phyloP scores from a whole-genome alignment of 768 basidiomycete genomes.

The Auriscalpium vulgare region DNA sequence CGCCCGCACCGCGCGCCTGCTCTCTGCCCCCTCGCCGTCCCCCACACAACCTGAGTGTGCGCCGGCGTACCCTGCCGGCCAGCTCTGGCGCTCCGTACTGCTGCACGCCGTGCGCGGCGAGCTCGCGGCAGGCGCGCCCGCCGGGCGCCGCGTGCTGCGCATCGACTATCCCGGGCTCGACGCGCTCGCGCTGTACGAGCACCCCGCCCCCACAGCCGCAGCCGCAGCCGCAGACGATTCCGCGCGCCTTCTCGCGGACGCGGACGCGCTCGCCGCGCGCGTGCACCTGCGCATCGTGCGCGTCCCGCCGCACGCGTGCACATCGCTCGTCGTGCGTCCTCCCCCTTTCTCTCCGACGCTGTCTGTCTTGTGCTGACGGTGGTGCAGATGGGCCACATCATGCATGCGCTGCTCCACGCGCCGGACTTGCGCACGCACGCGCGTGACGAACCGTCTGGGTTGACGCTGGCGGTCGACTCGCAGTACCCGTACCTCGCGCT shows the following conservation, averaged over 20 bases:
- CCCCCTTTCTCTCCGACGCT: neutral
- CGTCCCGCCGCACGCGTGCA: neutral
- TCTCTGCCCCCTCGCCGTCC: neutral
- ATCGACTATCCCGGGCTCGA: neutral
- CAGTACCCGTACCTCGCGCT: neutral
- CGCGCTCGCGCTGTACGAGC: neutral
- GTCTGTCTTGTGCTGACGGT: neutral
- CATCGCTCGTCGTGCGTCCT: neutral
- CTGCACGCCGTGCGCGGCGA: neutral
- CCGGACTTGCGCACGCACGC: neutral
- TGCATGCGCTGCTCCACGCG: neutral
- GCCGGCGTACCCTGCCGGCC: neutral
- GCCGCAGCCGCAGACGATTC: neutral
- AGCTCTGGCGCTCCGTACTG: neutral
- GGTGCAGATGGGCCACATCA: neutral
- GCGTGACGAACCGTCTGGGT: neutral
- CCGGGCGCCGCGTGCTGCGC: neutral
- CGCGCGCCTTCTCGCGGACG: neutral
- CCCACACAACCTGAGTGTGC: neutral
- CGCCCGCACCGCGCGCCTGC: neutral
- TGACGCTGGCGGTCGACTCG: neutral
- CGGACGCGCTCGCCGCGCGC: neutral
- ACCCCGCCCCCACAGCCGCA: neutral
- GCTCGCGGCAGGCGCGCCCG: neutral
- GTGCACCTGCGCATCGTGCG: neutral